phyloP scores from a whole-genome alignment of 73 alveolate genomes.

The Breviolum minutum region DNA sequence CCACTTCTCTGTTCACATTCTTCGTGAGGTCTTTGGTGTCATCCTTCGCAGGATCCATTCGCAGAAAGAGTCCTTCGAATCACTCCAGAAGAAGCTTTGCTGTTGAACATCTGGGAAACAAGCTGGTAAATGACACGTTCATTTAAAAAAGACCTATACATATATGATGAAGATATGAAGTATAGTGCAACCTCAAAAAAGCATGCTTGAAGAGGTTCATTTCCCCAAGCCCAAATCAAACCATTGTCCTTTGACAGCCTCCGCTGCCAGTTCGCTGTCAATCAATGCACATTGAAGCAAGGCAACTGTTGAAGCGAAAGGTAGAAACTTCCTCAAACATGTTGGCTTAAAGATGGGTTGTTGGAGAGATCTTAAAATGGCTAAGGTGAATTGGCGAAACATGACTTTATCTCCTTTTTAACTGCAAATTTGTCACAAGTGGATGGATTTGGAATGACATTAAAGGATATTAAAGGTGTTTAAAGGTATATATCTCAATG shows the following conservation, averaged over 20 bases:
- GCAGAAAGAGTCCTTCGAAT: not conserved
- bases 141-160: no score
- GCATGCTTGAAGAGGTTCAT: no score
- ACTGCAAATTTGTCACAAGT: no score
- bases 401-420: not conserved
- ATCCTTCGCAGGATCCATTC: not conserved
- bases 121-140: no score
- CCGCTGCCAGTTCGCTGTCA: slow-evolving; percentile 61
- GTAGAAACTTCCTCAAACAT: not conserved
- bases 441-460: no score
- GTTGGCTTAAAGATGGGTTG: not conserved
- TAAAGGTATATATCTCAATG: no score
- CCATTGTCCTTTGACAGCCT: slow-evolving; percentile 36
- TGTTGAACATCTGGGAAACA: not conserved
- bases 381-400: not conserved
- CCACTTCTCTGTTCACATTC: slow-evolving; percentile 7
- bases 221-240: no score
- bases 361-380: not conserved
- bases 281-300: slow-evolving; percentile 36
- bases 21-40: not conserved
- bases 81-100: not conserved
- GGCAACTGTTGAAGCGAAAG: slow-evolving; percentile 26
- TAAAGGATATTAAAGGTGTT: no score
- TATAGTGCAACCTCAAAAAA: no score
- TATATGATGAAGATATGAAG: no score